Percentiles rank a stretch among this genome's conserved stretches.
Conservation (phyloP, 805 yeast species). For the Yueomyces sinensis region DNA sequence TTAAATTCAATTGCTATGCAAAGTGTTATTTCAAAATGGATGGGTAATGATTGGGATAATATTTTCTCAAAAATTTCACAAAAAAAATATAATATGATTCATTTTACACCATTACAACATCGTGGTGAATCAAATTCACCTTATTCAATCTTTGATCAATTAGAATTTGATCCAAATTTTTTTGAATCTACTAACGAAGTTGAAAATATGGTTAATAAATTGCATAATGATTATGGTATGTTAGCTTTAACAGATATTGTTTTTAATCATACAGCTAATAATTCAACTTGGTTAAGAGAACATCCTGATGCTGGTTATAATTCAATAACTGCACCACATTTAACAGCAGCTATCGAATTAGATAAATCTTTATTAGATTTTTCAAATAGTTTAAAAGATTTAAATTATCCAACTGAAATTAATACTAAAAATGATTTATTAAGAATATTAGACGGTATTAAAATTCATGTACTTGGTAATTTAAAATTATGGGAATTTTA, state of each 20-base stretch:
- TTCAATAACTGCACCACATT: conserved; percentile 77
- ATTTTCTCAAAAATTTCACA: conserved; percentile 45
- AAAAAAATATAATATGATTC: conserved; percentile 91
- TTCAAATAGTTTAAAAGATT: conserved; percentile 40
- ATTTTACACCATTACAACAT: conserved; percentile 85
- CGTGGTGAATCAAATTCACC: conserved; percentile 91
- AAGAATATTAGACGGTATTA: conserved; percentile 52
- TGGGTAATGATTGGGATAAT: conserved; percentile 67
- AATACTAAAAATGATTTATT: conserved; percentile 40
- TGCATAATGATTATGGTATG: conserved; percentile 45
- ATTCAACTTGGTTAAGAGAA: conserved; percentile 71
- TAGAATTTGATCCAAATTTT: conserved; percentile 52
- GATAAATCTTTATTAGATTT: conserved; percentile 58
- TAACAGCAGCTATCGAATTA: conserved; percentile 70
- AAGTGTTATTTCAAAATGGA: conserved; percentile 83
- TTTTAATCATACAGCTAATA: conserved; percentile 87
- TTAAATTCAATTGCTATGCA: conserved; percentile 72
- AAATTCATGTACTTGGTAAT: conserved; percentile 49
- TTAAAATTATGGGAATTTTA: conserved; percentile 82
- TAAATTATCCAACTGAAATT: conserved; percentile 51
- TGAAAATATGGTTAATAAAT: conserved; percentile 29
- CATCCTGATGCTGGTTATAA: conserved; percentile 91
- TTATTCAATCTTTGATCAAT: conserved; percentile 80
- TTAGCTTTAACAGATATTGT: conserved; percentile 85
- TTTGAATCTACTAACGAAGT: conserved; percentile 51